phyloP scores from a whole-genome alignment of 495 filamentous ascomycete genomes.

The Baudoinia panamericana region DNA sequence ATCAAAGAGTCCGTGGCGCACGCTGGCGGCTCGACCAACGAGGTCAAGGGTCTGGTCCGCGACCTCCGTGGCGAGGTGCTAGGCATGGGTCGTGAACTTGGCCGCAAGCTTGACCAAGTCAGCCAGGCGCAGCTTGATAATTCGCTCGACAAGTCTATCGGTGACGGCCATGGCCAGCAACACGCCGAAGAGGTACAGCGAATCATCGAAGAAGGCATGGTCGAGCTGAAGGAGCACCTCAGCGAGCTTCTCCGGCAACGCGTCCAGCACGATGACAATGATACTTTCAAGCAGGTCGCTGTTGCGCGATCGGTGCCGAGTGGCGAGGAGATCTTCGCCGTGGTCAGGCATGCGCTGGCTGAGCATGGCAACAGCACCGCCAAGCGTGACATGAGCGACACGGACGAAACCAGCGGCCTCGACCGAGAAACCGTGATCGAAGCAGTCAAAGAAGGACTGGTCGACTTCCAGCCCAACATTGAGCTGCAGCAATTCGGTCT shows the following conservation, averaged over 20 bases:
- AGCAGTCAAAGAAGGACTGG: conserved; percentile 77
- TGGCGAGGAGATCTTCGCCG: conserved; percentile 66
- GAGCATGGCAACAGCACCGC: conserved; percentile 34
- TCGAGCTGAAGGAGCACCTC: conserved; percentile 70
- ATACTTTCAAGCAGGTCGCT: conserved; percentile 16
- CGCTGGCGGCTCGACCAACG: conserved; percentile 70
- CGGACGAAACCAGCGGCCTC: conserved; percentile 31
- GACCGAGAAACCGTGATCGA: conserved; percentile 68
- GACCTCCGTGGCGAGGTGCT: conserved; percentile 86
- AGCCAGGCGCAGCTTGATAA: conserved; percentile 15
- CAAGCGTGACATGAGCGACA: conserved; percentile 11
- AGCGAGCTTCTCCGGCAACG: conserved; percentile 60
- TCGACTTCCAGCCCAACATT: conserved; percentile 83
- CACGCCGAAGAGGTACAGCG: conserved; percentile 57
- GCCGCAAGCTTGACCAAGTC: conserved; percentile 60
- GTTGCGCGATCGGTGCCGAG: conserved; percentile 43
- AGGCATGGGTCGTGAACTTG: conserved; percentile 81
- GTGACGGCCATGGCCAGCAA: conserved; percentile 34
- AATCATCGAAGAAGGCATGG: conserved; percentile 66
- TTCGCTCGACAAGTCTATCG: conserved; percentile 35
- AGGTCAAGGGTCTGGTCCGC: conserved; percentile 78
- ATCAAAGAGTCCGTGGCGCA: conserved; percentile 81
- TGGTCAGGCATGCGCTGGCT: conserved; percentile 61
- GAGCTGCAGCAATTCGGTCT: conserved; percentile 78
- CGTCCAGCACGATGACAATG: conserved; percentile 36